Evolutionary conservation across 306 rosid genomes (phyloP).

Genomic region (Styphnolobium japonicum): DNA sequence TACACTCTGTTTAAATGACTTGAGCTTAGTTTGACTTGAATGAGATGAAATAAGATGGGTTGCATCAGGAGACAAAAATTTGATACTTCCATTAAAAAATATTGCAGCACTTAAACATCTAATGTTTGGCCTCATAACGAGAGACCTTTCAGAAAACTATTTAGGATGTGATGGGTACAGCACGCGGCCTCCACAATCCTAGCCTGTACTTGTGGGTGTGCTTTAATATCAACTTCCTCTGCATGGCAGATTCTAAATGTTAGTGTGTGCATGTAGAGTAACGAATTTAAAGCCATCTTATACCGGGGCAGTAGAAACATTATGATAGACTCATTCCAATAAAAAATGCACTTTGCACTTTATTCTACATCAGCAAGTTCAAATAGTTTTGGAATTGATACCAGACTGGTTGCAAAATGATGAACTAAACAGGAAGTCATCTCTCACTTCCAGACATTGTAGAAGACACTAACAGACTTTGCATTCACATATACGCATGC

Average conservation of each 20-base stretch:
- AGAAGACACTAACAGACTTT: neutral
- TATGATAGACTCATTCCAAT: neutral
- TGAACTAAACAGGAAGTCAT: neutral
- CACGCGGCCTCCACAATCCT: constrained; percentile 58
- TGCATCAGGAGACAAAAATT: neutral
- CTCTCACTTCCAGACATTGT: neutral
- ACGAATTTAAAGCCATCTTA: neutral
- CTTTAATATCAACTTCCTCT: constrained; percentile 61
- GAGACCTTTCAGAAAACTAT: neutral
- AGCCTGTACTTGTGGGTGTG: constrained; percentile 49
- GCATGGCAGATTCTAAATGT: constrained; percentile 16
- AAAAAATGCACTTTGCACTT: neutral
- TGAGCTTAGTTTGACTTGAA: neutral
- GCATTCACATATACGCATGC: neutral
- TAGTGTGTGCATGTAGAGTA: neutral
- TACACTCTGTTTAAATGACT: neutral
- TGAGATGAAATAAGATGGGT: neutral
- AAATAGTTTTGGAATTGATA: neutral
- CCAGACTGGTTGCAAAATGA: neutral
- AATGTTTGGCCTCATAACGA: neutral
- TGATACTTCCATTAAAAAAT: neutral
- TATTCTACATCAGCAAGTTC: neutral
- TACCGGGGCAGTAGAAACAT: neutral
- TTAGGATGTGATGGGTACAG: constrained; percentile 33
- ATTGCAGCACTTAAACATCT: neutral